Percentiles rank a stretch among this genome's conserved stretches.
phyloP scores from a whole-genome alignment of 2,329 filamentous ascomycete genomes.

The Neofusicoccum kwambonambiense region DNA sequence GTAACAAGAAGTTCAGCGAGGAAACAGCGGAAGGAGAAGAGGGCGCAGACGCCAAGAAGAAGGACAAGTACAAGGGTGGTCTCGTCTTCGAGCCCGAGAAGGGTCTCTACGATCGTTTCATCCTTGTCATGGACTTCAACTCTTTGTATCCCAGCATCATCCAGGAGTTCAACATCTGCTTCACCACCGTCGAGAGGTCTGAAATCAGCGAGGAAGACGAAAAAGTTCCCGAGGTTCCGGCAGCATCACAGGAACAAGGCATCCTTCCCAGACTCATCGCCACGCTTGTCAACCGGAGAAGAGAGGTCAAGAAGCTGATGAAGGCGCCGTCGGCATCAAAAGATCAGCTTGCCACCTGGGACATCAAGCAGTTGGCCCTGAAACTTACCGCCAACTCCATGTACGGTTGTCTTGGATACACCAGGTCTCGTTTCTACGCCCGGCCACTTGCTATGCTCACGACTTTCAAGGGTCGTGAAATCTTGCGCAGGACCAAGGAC shows the following conservation, averaged over 20 bases:
- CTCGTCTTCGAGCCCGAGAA: constrained; percentile 98
- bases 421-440: constrained; percentile 95
- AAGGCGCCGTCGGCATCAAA: constrained; percentile 84
- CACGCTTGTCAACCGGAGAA: constrained; percentile 82
- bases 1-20: constrained; percentile 70
- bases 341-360: constrained; percentile 90
- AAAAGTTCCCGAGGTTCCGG: constrained; percentile 81
- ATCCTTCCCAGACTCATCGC: constrained; percentile 89
- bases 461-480: constrained; percentile 96
- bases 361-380: constrained; percentile 94
- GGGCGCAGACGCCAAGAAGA: constrained; percentile 79
- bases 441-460: constrained; percentile 92
- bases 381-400: constrained; percentile 99
- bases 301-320: constrained; percentile 95
- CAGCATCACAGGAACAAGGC: constrained; percentile 69
- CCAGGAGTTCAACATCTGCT: constrained; percentile 99
- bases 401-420: constrained; percentile 98
- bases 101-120: constrained; percentile 95
- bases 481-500: constrained; percentile 92
- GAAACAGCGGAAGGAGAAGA: constrained; percentile 69
- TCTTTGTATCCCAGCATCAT: constrained; percentile 98
- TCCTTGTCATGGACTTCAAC: constrained; percentile 99
- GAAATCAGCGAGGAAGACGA: constrained; percentile 79
- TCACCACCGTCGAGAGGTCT: constrained; percentile 87
- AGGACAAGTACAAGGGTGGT: constrained; percentile 98